Percentiles rank a stretch among this genome's conserved stretches.
phyloP scores from a whole-genome alignment of 1,284 basidiomycete species.

The Mycocalia duriaeana region DNA sequence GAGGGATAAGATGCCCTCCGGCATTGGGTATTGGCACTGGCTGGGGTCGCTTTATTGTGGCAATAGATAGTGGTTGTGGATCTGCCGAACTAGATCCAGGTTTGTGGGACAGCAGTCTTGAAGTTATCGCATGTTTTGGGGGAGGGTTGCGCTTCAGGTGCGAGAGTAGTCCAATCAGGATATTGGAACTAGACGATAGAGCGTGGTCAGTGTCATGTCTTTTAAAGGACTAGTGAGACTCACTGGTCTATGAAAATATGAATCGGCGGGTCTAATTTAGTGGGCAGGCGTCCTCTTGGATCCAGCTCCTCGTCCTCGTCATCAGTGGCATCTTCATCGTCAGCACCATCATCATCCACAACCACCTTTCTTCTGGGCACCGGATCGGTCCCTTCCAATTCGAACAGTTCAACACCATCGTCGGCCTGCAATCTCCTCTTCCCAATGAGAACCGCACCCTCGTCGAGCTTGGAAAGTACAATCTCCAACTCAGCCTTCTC shows the following conservation, averaged over 20 bases:
- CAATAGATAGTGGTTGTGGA: constrained; percentile 15
- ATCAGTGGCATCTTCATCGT: constrained; percentile 12
- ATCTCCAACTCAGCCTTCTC: constrained; percentile 42
- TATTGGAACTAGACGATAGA: constrained; percentile 61
- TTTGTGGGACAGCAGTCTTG: constrained; percentile 1
- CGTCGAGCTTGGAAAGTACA: constrained; percentile 27
- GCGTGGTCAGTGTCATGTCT: not conserved
- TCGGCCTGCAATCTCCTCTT: constrained; percentile 23
- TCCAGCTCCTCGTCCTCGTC: constrained; percentile 41
- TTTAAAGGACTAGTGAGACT: constrained; percentile 8
- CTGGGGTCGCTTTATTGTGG: not conserved
- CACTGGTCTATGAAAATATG: constrained; percentile 89
- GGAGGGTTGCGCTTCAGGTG: constrained; percentile 45
- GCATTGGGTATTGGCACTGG: no score
- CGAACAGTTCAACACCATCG: constrained; percentile 8
- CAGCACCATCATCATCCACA: constrained; percentile 13
- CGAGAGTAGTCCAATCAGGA: constrained; percentile 71
- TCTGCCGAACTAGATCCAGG: constrained; percentile 6
- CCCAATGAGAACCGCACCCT: constrained; percentile 9
- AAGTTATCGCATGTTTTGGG: constrained; percentile 17
- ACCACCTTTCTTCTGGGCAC: constrained; percentile 5
- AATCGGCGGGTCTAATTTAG: constrained; percentile 52
- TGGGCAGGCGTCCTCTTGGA: constrained; percentile 34
- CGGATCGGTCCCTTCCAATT: not conserved
- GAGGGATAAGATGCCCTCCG: constrained; percentile 16